phyloP scores from a whole-genome alignment of 495 filamentous ascomycete species.

The Cercophora sp. region DNA sequence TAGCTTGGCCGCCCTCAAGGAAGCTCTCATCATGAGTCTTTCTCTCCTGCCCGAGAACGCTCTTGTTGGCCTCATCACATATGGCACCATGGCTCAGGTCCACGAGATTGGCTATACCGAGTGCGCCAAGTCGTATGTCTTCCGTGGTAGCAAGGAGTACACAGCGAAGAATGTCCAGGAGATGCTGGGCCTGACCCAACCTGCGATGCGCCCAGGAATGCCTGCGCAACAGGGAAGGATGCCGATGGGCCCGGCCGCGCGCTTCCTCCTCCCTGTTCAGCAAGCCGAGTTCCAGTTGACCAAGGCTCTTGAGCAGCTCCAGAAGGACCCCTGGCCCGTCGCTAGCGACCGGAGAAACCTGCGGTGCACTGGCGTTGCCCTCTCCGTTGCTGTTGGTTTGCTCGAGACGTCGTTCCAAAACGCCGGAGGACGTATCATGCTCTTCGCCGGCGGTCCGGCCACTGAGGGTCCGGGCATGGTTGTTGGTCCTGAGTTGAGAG shows the following conservation, averaged over 20 bases:
- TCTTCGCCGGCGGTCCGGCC: slow-evolving; percentile 91
- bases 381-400: slow-evolving; percentile 90
- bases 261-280: slow-evolving; percentile 91
- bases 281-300: slow-evolving; percentile 98
- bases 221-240: slow-evolving; percentile 73
- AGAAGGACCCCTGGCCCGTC: slow-evolving; percentile 97
- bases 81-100: slow-evolving; percentile 97
- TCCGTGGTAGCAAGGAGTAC: slow-evolving; percentile 97
- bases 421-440: slow-evolving; percentile 91
- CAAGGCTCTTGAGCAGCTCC: slow-evolving; percentile 91
- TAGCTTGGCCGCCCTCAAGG: slow-evolving; percentile 90
- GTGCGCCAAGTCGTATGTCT: slow-evolving; percentile 99
- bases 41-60: slow-evolving; percentile 90
- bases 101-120: slow-evolving; percentile 98
- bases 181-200: slow-evolving; percentile 80
- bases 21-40: slow-evolving; percentile 95
- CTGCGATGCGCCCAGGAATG: slow-evolving; percentile 71
- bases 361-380: slow-evolving; percentile 91
- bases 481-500: slow-evolving; percentile 92
- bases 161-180: slow-evolving; percentile 94
- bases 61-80: slow-evolving; percentile 92
- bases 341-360: slow-evolving; percentile 88
- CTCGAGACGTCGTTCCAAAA: slow-evolving; percentile 95
- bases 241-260: slow-evolving; percentile 73
- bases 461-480: slow-evolving; percentile 97